phyloP scores from a whole-genome alignment of 192 early-diverging fungal species.

The Kickxella alabastrina region DNA sequence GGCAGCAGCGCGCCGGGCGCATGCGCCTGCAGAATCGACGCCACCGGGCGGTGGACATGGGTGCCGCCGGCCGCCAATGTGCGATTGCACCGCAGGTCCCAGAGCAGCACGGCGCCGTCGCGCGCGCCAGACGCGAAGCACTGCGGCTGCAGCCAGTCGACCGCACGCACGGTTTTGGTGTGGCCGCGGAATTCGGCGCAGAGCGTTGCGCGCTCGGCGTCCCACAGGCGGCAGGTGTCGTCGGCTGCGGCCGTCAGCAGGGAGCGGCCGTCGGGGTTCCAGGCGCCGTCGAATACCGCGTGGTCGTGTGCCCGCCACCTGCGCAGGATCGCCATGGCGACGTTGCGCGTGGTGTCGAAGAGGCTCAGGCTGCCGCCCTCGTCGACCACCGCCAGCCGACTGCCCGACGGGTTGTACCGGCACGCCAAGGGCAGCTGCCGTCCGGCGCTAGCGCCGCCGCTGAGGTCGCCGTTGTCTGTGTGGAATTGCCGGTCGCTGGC shows the following conservation, averaged over 20 bases:
- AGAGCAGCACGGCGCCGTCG: slow-evolving; percentile 70
- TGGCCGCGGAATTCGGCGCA: slow-evolving; percentile 63
- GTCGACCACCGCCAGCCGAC: slow-evolving; percentile 35
- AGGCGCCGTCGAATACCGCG: slow-evolving; percentile 78
- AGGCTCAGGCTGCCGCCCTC: slow-evolving; percentile 33
- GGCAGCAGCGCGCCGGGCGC: no score
- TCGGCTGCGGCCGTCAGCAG: slow-evolving; percentile 77
- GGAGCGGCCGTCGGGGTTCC: slow-evolving; percentile 64
- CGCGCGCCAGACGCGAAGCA: slow-evolving; percentile 68
- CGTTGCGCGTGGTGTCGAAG: slow-evolving; percentile 18
- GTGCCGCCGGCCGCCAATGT: slow-evolving; percentile 6
- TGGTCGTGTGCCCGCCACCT: slow-evolving; percentile 65
- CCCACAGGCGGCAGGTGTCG: slow-evolving; percentile 68
- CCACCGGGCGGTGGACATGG: slow-evolving; percentile 31
- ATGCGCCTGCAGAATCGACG: slow-evolving; percentile 32
- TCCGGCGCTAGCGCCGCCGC: slow-evolving; percentile 1
- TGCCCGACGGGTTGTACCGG: slow-evolving; percentile 18
- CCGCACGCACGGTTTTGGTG: slow-evolving; percentile 64
- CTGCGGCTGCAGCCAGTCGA: slow-evolving; percentile 57
- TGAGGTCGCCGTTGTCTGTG: background rate
- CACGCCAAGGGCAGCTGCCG: slow-evolving; percentile 37
- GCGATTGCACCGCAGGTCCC: slow-evolving; percentile 68
- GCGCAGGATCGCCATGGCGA: slow-evolving; percentile 11
- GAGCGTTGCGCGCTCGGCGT: slow-evolving; percentile 59
- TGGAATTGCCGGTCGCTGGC: background rate